Evolutionary conservation across 805 yeast genomes (phyloP), one percentile per base, ranked within the genome.

Genomic region (Cyberlindnera amylophila): DNA sequence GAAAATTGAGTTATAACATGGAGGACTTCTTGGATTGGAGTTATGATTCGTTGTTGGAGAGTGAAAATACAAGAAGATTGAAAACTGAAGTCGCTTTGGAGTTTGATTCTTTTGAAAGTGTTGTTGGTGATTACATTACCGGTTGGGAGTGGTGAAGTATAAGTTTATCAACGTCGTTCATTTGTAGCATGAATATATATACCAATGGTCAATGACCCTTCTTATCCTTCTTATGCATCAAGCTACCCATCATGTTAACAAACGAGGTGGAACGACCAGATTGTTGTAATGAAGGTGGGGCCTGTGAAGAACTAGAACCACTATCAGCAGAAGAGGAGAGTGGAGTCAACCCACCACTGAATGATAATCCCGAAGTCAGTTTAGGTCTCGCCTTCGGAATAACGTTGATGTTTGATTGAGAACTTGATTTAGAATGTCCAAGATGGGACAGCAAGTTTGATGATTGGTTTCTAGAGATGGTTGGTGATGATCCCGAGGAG

Each of bases 1-100:
- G 82, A 58, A 93, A 93, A 61, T 81, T 84, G 43, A 77, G 77
- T 53, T 93, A 93, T 62, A 86, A 86, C 61, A 71, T 93, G 72
- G 99, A 93, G 61, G 98, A 93, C 60, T 93, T 93, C 69, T 65
- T 93, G 55, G 96, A 90, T 62, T 91, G 96, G 87, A 80, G 82
- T 44, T 93, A 90, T 59, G 69, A 73, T 28, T 68, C 84, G 53
- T 61, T 86, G 41, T 53, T 83, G 45, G 80, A 75, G 21, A 77
- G 80, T 56, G 95, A 86, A 60, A 63, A 70, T 36, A 70, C 70
- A 21, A 81, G 87, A 66, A 77, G 61, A 50, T 70, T 86, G 59
- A 82, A 82, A 36, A 77, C 81, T 5, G 79, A 82, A 52, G 84
- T 93, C 4, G 85, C 93, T 0, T 64, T 89, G 36, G 97, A 90